Evolutionary conservation across 129 eudicot species (phyloP).

Genomic region (Pittosporum tobira): DNA sequence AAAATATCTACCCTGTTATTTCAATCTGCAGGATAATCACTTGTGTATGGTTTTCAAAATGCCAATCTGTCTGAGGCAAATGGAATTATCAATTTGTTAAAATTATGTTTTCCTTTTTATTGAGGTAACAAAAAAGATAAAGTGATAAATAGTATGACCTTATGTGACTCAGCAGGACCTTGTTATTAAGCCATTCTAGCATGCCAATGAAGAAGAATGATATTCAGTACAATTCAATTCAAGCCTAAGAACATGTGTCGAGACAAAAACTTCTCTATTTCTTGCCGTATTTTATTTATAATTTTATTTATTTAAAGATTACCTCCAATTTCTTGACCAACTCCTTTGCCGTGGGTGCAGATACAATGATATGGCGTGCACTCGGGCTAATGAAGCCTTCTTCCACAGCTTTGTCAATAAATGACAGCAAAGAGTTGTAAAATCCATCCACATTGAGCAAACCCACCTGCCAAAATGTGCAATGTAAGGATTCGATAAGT

Average conservation of each 20-base stretch:
- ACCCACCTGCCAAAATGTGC: conserved; percentile 53
- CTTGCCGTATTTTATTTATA: too few species aligned
- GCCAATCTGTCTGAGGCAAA: too few species aligned
- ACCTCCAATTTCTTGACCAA: conserved; percentile 90
- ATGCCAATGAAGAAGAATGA: too few species aligned
- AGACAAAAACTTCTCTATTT: background rate
- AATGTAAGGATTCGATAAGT: background rate
- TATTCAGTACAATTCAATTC: background rate
- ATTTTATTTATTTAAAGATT: conserved; percentile 8
- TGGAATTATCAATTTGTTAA: too few species aligned
- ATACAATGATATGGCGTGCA: conserved; percentile 85
- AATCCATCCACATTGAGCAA: conserved; percentile 89
- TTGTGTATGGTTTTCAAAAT: too few species aligned
- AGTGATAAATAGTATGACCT: too few species aligned
- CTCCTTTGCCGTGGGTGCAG: conserved; percentile 83
- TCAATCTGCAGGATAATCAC: too few species aligned
- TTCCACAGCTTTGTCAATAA: conserved; percentile 92
- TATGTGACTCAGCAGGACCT: too few species aligned
- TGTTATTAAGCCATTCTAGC: too few species aligned
- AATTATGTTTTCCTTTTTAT: too few species aligned
- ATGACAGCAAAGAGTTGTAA: conserved; percentile 71
- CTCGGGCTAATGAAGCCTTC: conserved; percentile 86
- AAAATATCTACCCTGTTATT: too few species aligned
- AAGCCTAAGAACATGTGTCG: background rate
- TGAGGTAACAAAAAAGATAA: too few species aligned